Conservation (phyloP, 129 eudicot genomes). For the Lactuca sativa region DNA sequence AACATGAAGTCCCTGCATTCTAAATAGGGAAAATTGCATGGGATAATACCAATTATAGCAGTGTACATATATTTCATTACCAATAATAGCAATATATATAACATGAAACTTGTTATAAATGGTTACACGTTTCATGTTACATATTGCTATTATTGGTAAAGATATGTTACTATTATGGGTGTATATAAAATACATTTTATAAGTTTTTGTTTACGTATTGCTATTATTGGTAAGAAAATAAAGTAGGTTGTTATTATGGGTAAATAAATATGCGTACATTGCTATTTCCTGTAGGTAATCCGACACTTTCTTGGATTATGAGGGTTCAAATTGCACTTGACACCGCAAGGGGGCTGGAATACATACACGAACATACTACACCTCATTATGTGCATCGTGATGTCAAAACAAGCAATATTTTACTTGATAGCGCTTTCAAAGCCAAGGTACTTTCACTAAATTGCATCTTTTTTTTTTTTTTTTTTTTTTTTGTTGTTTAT, state of each 20-base stretch:
- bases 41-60: too few species aligned
- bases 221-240: neutral
- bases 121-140: too few species aligned
- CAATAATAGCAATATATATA: too few species aligned
- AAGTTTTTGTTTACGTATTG: neutral
- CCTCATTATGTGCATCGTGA: constrained; percentile 98
- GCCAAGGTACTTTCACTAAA: constrained; percentile 59
- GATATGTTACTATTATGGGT: too few species aligned
- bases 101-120: too few species aligned
- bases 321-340: constrained; percentile 94
- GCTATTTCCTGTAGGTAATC: constrained; percentile 47
- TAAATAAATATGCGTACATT: neutral
- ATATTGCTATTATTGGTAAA: too few species aligned
- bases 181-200: too few species aligned
- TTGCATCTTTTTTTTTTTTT: neutral
- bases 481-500: neutral
- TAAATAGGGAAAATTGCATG: too few species aligned
- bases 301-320: constrained; percentile 87
- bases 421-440: constrained; percentile 81
- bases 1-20: neutral
- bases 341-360: constrained; percentile 93
- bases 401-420: constrained; percentile 84
- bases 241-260: neutral
- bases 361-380: constrained; percentile 91
- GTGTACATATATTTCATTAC: too few species aligned